Conservation (phyloP, 352 stramenopile genomes). For the Phytophthora syringae region DNA sequence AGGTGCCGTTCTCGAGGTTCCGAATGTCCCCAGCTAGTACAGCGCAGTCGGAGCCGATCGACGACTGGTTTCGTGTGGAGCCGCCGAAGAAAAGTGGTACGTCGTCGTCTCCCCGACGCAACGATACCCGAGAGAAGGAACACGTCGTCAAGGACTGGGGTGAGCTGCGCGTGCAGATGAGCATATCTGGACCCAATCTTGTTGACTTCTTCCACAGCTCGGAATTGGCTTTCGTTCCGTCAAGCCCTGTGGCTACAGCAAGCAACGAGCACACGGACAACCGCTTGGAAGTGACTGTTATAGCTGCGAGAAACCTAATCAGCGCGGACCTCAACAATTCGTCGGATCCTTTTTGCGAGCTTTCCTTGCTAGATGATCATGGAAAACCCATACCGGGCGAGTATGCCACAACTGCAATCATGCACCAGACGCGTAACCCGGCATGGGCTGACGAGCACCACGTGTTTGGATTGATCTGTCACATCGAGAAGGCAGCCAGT, state of each 20-base stretch:
- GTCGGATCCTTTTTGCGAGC: conserved; percentile 69
- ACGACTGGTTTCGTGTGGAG: conserved; percentile 73
- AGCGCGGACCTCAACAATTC: conserved; percentile 67
- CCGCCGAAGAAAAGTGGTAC: conserved; percentile 35
- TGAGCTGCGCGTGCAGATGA: conserved; percentile 75
- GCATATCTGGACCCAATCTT: conserved; percentile 62
- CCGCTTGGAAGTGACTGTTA: conserved; percentile 66
- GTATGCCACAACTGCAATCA: conserved; percentile 50
- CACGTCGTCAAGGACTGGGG: conserved; percentile 53
- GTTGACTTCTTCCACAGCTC: conserved; percentile 68
- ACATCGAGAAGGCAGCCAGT: conserved; percentile 62
- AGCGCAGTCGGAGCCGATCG: conserved; percentile 60
- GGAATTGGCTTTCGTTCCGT: conserved; percentile 39
- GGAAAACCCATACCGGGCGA: conserved; percentile 58
- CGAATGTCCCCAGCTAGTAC: conserved; percentile 69
- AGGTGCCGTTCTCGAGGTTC: conserved; percentile 65
- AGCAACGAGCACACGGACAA: conserved; percentile 71
- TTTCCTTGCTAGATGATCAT: conserved; percentile 63
- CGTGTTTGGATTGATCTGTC: conserved; percentile 65
- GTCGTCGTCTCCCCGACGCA: conserved; percentile 32
- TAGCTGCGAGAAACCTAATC: conserved; percentile 59
- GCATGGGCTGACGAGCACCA: conserved; percentile 67
- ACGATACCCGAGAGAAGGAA: conserved; percentile 45
- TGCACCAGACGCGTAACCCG: conserved; percentile 66
- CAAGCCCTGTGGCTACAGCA: conserved; percentile 52